Evolutionary conservation across 192 early-diverging fungal species (phyloP).

Genomic region (Dispira parvispora): DNA sequence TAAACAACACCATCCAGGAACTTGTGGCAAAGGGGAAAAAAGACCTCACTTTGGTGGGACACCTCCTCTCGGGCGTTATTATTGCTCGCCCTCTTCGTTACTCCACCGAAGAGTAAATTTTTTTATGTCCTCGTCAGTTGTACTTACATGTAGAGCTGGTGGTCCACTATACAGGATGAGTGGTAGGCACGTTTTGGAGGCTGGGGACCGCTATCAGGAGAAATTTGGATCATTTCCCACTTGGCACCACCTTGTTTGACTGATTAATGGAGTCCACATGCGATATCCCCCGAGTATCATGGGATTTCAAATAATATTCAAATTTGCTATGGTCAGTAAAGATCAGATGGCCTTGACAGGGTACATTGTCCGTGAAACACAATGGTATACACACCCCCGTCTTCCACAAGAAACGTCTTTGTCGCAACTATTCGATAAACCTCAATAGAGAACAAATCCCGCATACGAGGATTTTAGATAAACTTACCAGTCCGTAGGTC

Average conservation of each 20-base stretch:
- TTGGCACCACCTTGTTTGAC: conserved; percentile 4
- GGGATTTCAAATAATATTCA: neutral
- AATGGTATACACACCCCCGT: neutral
- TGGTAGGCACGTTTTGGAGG: conserved; percentile 9
- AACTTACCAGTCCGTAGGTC: conserved; percentile 7
- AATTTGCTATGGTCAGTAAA: neutral
- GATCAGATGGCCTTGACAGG: neutral
- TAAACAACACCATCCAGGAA: too few relatives aligned
- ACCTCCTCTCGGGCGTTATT: too few relatives aligned
- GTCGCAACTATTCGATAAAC: neutral
- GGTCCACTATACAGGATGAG: conserved; percentile 2
- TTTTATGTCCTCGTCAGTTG: neutral
- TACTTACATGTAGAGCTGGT: conserved; percentile 6
- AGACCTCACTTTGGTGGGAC: neutral
- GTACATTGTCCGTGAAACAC: too few relatives aligned
- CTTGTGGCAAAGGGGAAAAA: neutral
- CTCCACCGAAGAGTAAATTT: neutral
- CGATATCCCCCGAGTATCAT: neutral
- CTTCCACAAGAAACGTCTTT: neutral
- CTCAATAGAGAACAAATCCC: neutral
- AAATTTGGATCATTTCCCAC: neutral
- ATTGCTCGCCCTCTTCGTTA: neutral
- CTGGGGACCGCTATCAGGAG: neutral
- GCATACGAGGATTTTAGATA: neutral
- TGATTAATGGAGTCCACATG: neutral